Evolutionary conservation across 2,329 filamentous ascomycete genomes (phyloP).

Genomic region (Cryoendolithus antarcticus): DNA sequence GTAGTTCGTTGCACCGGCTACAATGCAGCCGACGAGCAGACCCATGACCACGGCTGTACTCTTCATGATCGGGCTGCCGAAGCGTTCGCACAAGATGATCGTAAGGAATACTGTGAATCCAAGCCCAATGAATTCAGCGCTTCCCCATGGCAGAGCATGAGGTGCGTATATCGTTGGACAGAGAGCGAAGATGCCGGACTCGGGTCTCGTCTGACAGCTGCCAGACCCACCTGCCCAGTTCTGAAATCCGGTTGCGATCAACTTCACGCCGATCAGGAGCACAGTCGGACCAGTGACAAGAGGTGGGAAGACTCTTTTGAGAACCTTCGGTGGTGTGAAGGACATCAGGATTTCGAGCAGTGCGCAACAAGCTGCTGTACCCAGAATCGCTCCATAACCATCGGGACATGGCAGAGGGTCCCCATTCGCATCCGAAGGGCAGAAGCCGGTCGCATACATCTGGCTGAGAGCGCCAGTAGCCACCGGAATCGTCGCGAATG

Average conservation of each 20-base stretch:
- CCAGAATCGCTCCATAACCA: conserved; percentile 64
- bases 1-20: conserved; percentile 67
- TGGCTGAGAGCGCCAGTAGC: conserved; percentile 59
- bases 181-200: conserved; percentile 43
- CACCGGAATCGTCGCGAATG: conserved; percentile 64
- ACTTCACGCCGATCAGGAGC: conserved; percentile 58
- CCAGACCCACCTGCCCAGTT: conserved; percentile 70
- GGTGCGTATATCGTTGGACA: conserved; percentile 59
- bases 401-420: conserved; percentile 60
- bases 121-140: conserved; percentile 63
- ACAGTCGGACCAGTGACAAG: conserved; percentile 60
- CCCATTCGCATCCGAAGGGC: conserved; percentile 47
- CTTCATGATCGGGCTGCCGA: conserved; percentile 76
- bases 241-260: conserved; percentile 60
- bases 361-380: conserved; percentile 42
- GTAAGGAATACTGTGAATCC: conserved; percentile 70
- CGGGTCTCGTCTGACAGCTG: conserved; percentile 34
- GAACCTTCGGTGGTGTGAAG: conserved; percentile 55
- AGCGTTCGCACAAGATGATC: conserved; percentile 69
- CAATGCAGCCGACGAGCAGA: conserved; percentile 63
- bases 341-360: conserved; percentile 60
- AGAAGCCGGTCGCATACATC: conserved; percentile 66
- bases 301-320: conserved; percentile 66
- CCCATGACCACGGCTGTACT: conserved; percentile 65
- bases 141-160: conserved; percentile 63